A percentile compares a stretch with the other conserved stretches of the same genome.
Evolutionary conservation across 1,139 yeast species (phyloP).

Genomic region (Hansenula anomala): DNA sequence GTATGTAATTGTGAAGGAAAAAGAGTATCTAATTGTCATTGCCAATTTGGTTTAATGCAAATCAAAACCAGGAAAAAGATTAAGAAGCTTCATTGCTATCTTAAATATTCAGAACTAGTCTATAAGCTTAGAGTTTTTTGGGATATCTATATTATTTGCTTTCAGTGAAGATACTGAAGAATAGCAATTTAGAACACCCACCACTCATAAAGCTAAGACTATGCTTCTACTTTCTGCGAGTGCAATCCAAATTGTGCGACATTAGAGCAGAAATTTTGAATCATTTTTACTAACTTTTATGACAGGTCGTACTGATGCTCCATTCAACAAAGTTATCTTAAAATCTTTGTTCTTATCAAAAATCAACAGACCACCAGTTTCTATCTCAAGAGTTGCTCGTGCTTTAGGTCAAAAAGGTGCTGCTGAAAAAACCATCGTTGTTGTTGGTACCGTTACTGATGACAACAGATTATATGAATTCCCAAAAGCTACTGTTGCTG

Average conservation of each 20-base stretch:
- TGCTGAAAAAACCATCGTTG: conserved; percentile 89
- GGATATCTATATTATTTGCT: conserved; percentile 7
- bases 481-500: conserved; percentile 98
- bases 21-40: conserved; percentile 1
- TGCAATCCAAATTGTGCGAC: conserved; percentile 47
- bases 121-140: neutral
- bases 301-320: conserved; percentile 94
- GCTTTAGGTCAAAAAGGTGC: conserved; percentile 83
- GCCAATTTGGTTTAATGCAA: conserved; percentile 1
- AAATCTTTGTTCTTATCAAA: conserved; percentile 93
- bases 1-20: conserved; percentile 52
- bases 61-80: neutral
- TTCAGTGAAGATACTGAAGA: conserved; percentile 23
- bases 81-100: no score
- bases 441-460: conserved; percentile 99
- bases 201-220: no score
- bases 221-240: conserved; percentile 57
- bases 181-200: conserved; percentile 10
- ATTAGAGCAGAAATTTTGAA: conserved; percentile 47
- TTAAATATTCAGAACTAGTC: no score
- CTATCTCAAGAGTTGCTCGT: conserved; percentile 86
- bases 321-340: conserved; percentile 97
- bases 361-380: conserved; percentile 99
- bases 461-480: conserved; percentile 90
- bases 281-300: conserved; percentile 38